These are phyloP conservation scores for Castanea crenata DNA, from an alignment of 306 rosid species.

Conservation along the genomic window DNA sequence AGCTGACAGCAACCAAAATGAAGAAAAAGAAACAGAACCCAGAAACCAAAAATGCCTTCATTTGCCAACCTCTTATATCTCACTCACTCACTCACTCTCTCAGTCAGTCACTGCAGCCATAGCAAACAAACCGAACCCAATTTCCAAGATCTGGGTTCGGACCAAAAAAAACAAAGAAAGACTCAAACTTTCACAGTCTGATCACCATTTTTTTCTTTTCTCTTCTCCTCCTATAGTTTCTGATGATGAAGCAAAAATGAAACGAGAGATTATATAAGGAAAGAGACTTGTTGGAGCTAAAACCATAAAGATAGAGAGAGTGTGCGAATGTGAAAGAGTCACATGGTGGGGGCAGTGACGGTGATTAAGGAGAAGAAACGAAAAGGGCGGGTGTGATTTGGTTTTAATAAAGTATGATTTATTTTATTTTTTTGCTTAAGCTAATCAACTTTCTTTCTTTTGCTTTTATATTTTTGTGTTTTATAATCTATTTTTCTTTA, in stretches of 20 bases:
- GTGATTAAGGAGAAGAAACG: conserved; percentile 21
- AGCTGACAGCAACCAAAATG: conserved; percentile 36
- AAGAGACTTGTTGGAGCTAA: neutral
- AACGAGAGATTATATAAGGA: conserved; percentile 14
- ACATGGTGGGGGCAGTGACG: conserved; percentile 50
- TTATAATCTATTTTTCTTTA: neutral
- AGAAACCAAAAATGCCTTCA: conserved; percentile 36
- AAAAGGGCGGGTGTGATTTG: conserved; percentile 62
- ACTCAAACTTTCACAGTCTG: conserved; percentile 6
- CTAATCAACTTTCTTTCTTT: neutral
- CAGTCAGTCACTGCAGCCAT: conserved; percentile 22
- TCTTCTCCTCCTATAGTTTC: conserved; percentile 1
- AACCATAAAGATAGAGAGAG: neutral
- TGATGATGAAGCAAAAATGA: neutral
- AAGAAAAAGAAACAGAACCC: conserved; percentile 33
- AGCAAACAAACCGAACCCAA: conserved; percentile 38
- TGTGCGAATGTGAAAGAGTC: conserved; percentile 21
- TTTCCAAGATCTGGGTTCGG: conserved; percentile 22
- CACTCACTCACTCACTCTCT: neutral
- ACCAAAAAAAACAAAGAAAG: neutral
- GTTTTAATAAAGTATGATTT: neutral
- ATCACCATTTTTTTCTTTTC: neutral
- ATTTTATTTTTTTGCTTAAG: conserved; percentile 3
- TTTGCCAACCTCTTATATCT: conserved; percentile 8
- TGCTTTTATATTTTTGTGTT: neutral